Base-by-base conservation (phyloP, 306 rosid genomes). In the Crataegus laevigata region DNA sequence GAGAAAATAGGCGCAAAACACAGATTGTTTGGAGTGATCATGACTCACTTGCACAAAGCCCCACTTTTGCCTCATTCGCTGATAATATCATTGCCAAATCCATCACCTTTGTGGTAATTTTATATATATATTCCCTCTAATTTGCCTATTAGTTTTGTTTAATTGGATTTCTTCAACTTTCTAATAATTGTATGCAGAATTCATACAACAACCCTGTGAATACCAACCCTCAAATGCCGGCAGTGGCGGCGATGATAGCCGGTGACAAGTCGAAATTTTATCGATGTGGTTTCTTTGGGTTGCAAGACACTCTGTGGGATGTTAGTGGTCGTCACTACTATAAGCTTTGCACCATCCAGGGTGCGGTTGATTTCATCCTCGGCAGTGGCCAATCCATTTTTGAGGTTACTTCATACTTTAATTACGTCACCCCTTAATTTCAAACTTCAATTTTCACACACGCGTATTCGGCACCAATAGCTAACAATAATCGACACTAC, bases 271-370 rank as follows among this genome's bases (percentile, higher is more conserved):
- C 83, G 0, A 58, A 59, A 28, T 94, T 94, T 68, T 55, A 65
- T 6, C 38, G 66, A 17, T 90, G 91, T 30, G 97, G 92, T 0
- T 94, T 91, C 78, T 86, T 11, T 40, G 91, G 98, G 3, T 29
- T 94, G 52, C 98, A 94, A 83, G 98, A 94, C 71, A 94, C 98
- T 22, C 61, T 94, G 34, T 94, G 98, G 98, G 98, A 91, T 64
- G 82, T 45, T 24, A 69, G 59, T 26, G 97, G 98, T 69, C 78
- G 90, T 70, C 98, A 94, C 21, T 94, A 85, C 85, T 91, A 79
- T 58, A 74, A 83, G 5, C 79, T 11, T 24, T 93, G 98, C 73
- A 85, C 89, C 11, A 86, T 93, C 4, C 79, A 88, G 82, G 98
- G 97, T 76, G 97, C 97, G 57, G 81, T 86, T 47, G 98, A 93